Evolutionary conservation across 345 rosid genomes (phyloP).

Genomic region (Melastoma malabathricum): DNA sequence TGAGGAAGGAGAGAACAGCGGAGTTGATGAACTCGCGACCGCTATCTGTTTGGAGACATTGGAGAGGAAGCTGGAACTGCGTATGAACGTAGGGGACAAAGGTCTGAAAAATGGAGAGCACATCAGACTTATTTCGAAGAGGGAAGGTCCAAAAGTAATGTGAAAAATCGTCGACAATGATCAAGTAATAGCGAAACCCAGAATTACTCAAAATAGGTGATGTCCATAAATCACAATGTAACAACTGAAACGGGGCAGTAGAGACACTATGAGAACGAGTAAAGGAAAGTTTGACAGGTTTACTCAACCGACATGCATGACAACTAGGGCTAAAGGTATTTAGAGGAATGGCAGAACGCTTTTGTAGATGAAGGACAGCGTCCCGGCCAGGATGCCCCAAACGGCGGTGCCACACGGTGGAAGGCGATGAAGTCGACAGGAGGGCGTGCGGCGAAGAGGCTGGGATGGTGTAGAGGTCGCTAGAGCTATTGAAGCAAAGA

Average conservation of each 20-base stretch:
- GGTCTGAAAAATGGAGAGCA: not conserved
- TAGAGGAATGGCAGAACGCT: not conserved
- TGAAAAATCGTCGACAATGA: constrained; percentile 1
- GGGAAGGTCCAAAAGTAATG: constrained; percentile 1
- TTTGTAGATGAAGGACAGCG: no score
- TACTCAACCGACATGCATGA: not conserved
- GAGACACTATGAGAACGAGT: not conserved
- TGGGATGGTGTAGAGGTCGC: not conserved
- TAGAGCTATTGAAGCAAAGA: not conserved
- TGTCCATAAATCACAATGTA: not conserved
- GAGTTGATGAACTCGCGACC: not conserved
- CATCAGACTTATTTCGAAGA: not conserved
- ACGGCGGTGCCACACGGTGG: not conserved
- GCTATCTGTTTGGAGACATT: not conserved
- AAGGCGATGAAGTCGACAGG: not conserved
- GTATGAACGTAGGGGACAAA: not conserved
- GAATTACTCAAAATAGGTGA: not conserved
- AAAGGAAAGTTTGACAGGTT: constrained; percentile 6
- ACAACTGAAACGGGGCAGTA: not conserved
- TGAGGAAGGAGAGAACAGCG: not conserved
- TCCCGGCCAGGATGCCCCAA: not conserved
- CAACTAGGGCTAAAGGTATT: not conserved
- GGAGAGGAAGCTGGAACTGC: not conserved
- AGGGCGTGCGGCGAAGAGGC: not conserved
- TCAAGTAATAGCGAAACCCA: not conserved